Evolutionary conservation across 495 filamentous ascomycete genomes (phyloP), one percentile per base, ranked within the genome.

Genomic region (Parachaetomium inaequale): DNA sequence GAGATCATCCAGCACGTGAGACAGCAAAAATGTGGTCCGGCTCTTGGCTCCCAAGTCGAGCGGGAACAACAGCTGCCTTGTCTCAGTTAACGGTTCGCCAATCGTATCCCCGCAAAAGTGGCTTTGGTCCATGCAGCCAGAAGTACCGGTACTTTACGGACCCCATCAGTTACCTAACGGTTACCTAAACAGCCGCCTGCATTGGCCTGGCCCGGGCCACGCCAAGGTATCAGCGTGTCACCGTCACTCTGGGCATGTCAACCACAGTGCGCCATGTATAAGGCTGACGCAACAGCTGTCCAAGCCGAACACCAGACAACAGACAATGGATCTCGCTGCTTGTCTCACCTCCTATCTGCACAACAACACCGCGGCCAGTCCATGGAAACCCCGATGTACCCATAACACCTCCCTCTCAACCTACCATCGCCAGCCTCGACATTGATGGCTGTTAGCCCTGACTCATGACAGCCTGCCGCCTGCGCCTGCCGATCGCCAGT

Each of bases 171-270:
- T 65, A 65, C 63, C 58, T 65, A 65, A 58, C 45, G 2, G 52
- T 61, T 58, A 65, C 63, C 58, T 65, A 61, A 65, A 14, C 15
- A 7, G 19, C 52, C 15, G 49, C 58, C 25, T 32, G n/a, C 7
- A 21, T 23, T 52, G 32, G 46, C 29, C 46, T 42, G 46, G 38
- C 3, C 19, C 21, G 58, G 43, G 34, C 53, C 45, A 21, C 50
- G 58, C 63, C 58, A 61, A 64, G 53, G 58, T 61, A 65, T 53
- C 34, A 5, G 2, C 8, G 19, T 52, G 57, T 64, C 17, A 32
- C 34, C n/a, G 63, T 42, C 32, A 64, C 55, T 21, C 28, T 12
- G 23, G 2, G 4, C 4, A 5, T 54, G 2, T 7, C 32, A 10
- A 2, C 5, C 34, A 40, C 53, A 31, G 34, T 45, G 55, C 26